Evolutionary conservation across 352 stramenopile genomes (phyloP), one percentile per base, ranked within the genome.

Genomic region (Globisporangium mamillatum): DNA sequence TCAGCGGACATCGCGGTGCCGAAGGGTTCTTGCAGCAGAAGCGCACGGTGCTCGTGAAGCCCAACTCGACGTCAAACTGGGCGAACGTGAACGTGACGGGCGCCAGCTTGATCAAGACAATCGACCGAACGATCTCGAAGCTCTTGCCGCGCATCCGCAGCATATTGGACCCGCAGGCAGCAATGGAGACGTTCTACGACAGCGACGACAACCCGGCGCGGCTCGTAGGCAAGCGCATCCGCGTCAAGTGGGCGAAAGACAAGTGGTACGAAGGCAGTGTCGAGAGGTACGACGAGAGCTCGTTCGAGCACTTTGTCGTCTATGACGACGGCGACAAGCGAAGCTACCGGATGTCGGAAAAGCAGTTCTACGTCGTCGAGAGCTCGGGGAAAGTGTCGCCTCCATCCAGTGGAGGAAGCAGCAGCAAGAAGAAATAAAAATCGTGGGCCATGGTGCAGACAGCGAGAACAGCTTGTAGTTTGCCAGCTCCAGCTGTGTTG

Each of bases 281-380:
- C 12, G 75, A 92, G 64, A 74, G 78, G 34, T 96, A 95, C 67
- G 82, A 96, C 63, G 84, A 93, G 44, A 74, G 76, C 9, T 85
- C 82, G 52, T 94, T 92, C 71, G 86, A 95, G 58, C 89, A 96
- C 66, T 81, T 88, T 44, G 85, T 96, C 29, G 74, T 81, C 46
- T 96, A 96, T 67, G 88, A 96, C 67, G 89, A 96, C 48, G 89
- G 89, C 55, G 89, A 96, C 73, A 85, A 90, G 74, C 82, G 89
- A 24, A 90, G 84, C 59, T 96, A 96, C 62, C 88, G 89, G 65
- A 96, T 96, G 88, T 90, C 86, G 6, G 89, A 96, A 60, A 96
- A 95, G 53, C 77, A 92, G 9, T 96, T 96, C 64, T 93, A 93
- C 66, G 80, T 95, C 24, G 80, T 93, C 58, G 73, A 88, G 50